Conservation (phyloP, 371 early-diverging fungal genomes). For the Mortierella sp. region DNA sequence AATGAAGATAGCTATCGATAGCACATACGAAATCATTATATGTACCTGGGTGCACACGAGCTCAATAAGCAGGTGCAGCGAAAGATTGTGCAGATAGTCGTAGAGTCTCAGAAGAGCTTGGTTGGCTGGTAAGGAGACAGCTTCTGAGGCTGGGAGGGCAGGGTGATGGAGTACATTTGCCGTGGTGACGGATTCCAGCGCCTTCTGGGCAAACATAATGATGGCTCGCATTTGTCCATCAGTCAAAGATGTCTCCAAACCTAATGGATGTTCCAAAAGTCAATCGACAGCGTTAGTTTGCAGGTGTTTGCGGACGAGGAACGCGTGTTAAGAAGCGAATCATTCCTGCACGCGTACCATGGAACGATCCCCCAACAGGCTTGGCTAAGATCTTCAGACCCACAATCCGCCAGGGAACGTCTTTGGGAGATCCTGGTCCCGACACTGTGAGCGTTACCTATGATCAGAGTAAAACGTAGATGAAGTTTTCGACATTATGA, state of each 20-base stretch:
- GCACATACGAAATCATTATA: neutral
- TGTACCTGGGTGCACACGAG: conserved; percentile 71
- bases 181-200: conserved; percentile 58
- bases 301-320: neutral
- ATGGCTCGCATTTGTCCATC: conserved; percentile 66
- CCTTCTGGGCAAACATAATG: conserved; percentile 65
- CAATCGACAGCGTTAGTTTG: neutral
- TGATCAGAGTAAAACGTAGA: neutral
- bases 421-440: conserved; percentile 64
- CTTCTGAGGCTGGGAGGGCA: neutral
- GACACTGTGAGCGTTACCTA: conserved; percentile 65
- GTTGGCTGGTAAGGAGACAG: conserved; percentile 26
- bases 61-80: conserved; percentile 77
- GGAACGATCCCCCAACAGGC: conserved; percentile 53
- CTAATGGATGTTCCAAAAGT: conserved; percentile 35
- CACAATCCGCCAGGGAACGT: conserved; percentile 70
- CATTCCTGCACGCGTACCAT: conserved; percentile 21
- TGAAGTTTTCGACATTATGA: neutral
- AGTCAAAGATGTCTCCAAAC: conserved; percentile 66
- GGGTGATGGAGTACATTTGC: conserved; percentile 14
- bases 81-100: conserved; percentile 77
- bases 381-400: conserved; percentile 67
- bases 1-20: neutral
- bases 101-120: conserved; percentile 72
- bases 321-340: neutral